These are phyloP conservation scores for Tylopilus subfusipes DNA, from an alignment of 768 basidiomycete genomes.

Conservation along the genomic window DNA sequence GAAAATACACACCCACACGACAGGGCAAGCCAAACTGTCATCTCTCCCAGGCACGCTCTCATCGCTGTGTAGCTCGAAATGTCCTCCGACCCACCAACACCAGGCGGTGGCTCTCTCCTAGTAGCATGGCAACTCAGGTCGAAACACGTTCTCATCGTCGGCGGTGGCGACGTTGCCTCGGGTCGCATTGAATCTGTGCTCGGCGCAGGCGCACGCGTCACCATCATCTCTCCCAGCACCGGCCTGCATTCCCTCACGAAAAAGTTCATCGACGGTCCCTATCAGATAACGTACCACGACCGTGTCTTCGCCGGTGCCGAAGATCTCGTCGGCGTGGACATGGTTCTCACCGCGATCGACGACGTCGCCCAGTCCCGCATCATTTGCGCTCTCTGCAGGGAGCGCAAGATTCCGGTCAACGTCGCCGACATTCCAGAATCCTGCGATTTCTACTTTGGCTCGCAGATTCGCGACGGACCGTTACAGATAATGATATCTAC, in stretches of 20 bases:
- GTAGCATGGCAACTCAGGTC: constrained; percentile 90
- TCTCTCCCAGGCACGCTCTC: background rate
- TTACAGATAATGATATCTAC: constrained; percentile 96
- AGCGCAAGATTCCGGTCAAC: constrained; percentile 79
- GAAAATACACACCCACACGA: background rate
- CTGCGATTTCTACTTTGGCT: constrained; percentile 99
- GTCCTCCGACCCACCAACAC: constrained; percentile 8
- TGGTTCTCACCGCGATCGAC: constrained; percentile 94
- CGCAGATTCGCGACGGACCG: constrained; percentile 85
- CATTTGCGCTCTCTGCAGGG: constrained; percentile 71
- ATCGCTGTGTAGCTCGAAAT: constrained; percentile 3
- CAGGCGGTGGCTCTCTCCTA: constrained; percentile 71
- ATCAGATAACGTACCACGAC: constrained; percentile 64
- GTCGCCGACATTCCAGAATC: constrained; percentile 93
- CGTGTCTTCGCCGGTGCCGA: constrained; percentile 59
- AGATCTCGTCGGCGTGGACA: constrained; percentile 70
- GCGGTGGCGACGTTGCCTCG: constrained; percentile 90
- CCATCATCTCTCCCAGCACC: constrained; percentile 66
- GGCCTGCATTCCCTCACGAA: constrained; percentile 64
- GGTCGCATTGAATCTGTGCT: constrained; percentile 86
- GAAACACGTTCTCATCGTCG: constrained; percentile 85
- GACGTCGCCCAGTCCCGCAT: constrained; percentile 65
- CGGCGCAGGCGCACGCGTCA: constrained; percentile 71
- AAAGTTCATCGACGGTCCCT: constrained; percentile 43
- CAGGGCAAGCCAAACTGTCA: no score